These are phyloP conservation scores for Fusarium sp. DNA, from an alignment of 2,329 filamentous ascomycete species.

Conservation along the genomic window DNA sequence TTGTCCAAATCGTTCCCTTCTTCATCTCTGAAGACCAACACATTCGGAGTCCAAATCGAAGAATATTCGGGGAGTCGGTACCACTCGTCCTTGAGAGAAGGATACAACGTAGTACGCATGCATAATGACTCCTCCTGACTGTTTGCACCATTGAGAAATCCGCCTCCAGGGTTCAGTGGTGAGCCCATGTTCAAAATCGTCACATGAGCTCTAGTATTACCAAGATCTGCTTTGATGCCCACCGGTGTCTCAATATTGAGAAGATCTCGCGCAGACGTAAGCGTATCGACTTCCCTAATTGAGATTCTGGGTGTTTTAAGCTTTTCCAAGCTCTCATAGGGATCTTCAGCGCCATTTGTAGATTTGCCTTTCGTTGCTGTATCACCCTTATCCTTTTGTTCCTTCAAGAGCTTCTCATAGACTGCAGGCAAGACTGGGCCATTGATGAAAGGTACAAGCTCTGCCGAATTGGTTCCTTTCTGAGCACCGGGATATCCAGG, in stretches of 20 bases:
- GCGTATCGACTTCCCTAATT: conserved; percentile 63
- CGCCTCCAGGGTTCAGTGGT: conserved; percentile 69
- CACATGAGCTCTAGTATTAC: conserved; percentile 50
- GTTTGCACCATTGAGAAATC: conserved; percentile 68
- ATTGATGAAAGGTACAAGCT: conserved; percentile 50
- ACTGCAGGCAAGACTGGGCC: rapidly evolving
- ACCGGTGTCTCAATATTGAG: conserved; percentile 1
- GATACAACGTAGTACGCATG: conserved; percentile 68
- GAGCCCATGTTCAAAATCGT: conserved; percentile 74
- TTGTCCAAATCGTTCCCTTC: conserved; percentile 52
- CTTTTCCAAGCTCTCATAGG: not conserved
- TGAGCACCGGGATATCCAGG: conserved; percentile 65
- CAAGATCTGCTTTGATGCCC: conserved; percentile 1
- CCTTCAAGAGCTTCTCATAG: not conserved
- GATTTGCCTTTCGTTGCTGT: conserved; percentile 35
- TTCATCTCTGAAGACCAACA: conserved; percentile 66
- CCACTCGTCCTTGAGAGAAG: conserved; percentile 67
- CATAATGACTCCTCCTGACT: conserved; percentile 73
- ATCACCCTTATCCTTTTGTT: conserved; percentile 39
- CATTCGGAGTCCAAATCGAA: conserved; percentile 67
- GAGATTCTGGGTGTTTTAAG: conserved; percentile 52
- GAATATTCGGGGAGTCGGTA: conserved; percentile 71
- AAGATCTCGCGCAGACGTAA: conserved; percentile 59
- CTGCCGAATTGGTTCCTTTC: conserved; percentile 63
- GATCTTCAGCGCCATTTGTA: conserved; percentile 19